Evolutionary conservation across 163 green algal genomes (phyloP).

Genomic region (Picocystis sp.): DNA sequence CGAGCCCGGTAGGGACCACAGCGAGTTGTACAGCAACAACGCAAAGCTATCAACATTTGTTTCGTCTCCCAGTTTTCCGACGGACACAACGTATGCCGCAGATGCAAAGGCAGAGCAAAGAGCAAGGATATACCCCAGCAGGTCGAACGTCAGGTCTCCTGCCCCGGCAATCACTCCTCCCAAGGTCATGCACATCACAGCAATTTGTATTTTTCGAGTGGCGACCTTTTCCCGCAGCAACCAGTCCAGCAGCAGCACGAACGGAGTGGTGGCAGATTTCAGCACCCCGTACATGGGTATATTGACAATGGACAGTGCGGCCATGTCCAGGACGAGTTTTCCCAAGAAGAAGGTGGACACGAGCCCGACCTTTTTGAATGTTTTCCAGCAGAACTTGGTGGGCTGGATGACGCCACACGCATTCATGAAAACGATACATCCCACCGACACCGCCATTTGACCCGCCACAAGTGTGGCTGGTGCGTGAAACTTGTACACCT

Average conservation of each 20-base stretch:
- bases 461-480: constrained; percentile 23
- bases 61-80: constrained; percentile 29
- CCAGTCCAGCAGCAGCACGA: constrained; percentile 26
- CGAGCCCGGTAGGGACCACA: constrained; percentile 28
- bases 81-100: constrained; percentile 26
- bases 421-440: constrained; percentile 18
- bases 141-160: constrained; percentile 60
- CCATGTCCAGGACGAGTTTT: constrained; percentile 32
- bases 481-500: constrained; percentile 24
- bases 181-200: constrained; percentile 22
- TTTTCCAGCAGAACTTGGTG: constrained; percentile 1
- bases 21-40: constrained; percentile 29
- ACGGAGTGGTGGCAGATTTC: constrained; percentile 27
- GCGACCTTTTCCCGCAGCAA: constrained; percentile 15
- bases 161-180: constrained; percentile 44
- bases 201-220: constrained; percentile 13
- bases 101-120: constrained; percentile 27
- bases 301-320: constrained; percentile 23
- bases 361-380: constrained; percentile 15
- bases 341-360: constrained; percentile 23
- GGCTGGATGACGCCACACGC: constrained; percentile 3
- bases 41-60: constrained; percentile 25
- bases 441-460: constrained; percentile 24
- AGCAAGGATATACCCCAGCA: constrained; percentile 43
- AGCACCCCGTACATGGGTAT: constrained; percentile 35